Evolutionary conservation across 75 land plant genomes (phyloP), one percentile per base, ranked within the genome.

Genomic region (Pseudotsuga menziesii): DNA sequence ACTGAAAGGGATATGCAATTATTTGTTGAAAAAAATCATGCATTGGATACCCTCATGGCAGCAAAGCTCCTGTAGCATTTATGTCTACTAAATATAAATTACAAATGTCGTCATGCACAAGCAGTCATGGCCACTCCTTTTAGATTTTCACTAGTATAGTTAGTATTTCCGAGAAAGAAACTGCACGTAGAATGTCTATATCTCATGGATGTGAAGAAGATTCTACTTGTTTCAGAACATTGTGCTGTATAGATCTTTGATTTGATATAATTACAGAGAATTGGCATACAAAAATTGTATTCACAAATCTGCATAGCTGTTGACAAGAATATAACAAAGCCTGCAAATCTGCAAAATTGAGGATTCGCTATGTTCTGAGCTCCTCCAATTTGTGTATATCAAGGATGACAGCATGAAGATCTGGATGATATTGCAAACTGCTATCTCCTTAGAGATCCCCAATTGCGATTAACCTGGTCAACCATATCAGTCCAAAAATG

Each of bases 391-490:
- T 48, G 54, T 48, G 1, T 48, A 48, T 48, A 48, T 48, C 12
- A 48, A 48, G 11, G 54, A 48, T 48, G 54, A 48, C 23, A 39
- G 44, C 72, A 8, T 20, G n/a, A 6, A 9, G 8, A 35, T 39
- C 44, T 32, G 32, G 71, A 67, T 7, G n/a, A 41, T n/a, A 39
- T 20, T 41, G 41, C 23, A 69, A 41, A 69, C n/a, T 69, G 48
- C 72, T 76, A 88, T 54, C 85, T 86, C 69, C 85, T 82, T 19
- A 88, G 69, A 57, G 85, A 82, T 52, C 90, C 90, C 77, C 87
- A 88, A 64, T 83, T 88, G 56, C 85, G 80, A 41, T 81, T 80
- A 56, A 81, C 88, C 90, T 88, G 55, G 78, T 4, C 58, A 14
- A 25, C 41, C 39, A 20, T 8, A 3, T 16, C 27, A 6, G 14